Base-by-base conservation (phyloP, 2,329 filamentous ascomycete genomes). In the Chalaropsis ovoidea region DNA sequence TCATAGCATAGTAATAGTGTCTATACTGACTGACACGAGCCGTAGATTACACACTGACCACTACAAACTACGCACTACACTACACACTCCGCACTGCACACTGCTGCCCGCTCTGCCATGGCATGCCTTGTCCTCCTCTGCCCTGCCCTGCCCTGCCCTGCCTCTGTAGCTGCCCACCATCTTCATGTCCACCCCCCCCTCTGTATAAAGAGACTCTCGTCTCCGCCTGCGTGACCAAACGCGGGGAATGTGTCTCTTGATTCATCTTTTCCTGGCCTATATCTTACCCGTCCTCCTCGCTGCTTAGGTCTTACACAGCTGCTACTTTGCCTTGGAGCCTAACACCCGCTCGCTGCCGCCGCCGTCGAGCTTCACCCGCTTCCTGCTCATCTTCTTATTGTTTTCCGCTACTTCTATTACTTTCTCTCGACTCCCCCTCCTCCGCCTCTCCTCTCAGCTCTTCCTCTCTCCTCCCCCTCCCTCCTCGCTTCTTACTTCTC, bases 151-250 rank as follows among this genome's bases (percentile, higher is more conserved):
- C 31, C 31, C 31, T 31, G 31, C 31, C 31, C 31, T 31, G 31
- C 31, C 31, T 31, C 31, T 31, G n/a, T n/a, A n/a, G n/a, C n/a
- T n/a, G 31, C 31, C 6, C 31, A 31, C 45, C 19, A 49, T 47
- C 17, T 15, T 15, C 13, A 43, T 43, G 42, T 43, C 42, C 42
- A 43, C 42, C 11, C 43, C 45, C 45, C n/a, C 45, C 6, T 49
- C 22, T n/a, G n/a, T 49, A 49, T 49, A 49, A 49, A 49, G 45
- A 49, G n/a, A 49, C 45, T 49, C 22, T 19, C 45, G 45, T 19
- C 45, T 49, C 45, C 45, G 45, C 45, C n/a, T 49, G 45, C 45
- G 19, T 49, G 45, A 2, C 45, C 45, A 49, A 49, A 49, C 45
- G 45, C 45, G 45, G 45, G 45, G 45, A 19, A 49, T 49, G 45